These are phyloP conservation scores for Gossypium anomalum DNA, from an alignment of 345 rosid genomes.

Conservation along the genomic window DNA sequence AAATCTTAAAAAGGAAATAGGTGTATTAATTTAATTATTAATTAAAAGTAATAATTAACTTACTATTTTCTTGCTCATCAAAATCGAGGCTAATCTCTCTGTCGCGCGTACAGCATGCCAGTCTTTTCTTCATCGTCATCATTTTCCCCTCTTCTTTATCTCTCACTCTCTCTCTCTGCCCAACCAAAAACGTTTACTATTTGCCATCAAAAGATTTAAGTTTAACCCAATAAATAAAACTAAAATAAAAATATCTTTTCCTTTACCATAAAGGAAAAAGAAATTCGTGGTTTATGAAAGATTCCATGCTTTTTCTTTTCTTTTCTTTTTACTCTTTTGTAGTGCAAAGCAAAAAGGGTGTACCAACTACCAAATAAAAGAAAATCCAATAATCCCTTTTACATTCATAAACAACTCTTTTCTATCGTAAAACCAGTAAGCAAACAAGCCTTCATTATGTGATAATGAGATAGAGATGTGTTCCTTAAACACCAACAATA, in stretches of 20 bases:
- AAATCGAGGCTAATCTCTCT: conserved; percentile 76
- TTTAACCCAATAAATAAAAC: neutral
- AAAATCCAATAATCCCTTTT: neutral
- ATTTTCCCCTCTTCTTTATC: conserved; percentile 15
- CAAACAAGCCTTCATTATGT: neutral
- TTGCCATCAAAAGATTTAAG: neutral
- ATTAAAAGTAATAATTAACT: conserved; percentile 18
- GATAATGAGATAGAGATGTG: neutral
- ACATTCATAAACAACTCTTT: too few species aligned
- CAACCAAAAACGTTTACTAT: neutral
- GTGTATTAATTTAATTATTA: neutral
- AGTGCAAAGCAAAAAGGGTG: neutral
- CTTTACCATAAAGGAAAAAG: neutral
- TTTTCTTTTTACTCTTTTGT: neutral
- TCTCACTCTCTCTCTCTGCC: neutral
- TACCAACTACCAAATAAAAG: neutral
- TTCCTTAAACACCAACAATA: neutral
- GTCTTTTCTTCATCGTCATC: conserved; percentile 65
- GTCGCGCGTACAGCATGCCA: conserved; percentile 74
- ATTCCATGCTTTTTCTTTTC: too few species aligned
- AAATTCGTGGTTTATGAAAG: neutral
- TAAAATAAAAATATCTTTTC: neutral
- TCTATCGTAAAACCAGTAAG: neutral
- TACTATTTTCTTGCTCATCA: conserved; percentile 69
- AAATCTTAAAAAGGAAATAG: neutral